A percentile compares a stretch with the other conserved stretches of the same genome.
These are phyloP conservation scores for Aquanectria penicillioides DNA, from an alignment of 2,329 filamentous ascomycete species.

Conservation along the genomic window DNA sequence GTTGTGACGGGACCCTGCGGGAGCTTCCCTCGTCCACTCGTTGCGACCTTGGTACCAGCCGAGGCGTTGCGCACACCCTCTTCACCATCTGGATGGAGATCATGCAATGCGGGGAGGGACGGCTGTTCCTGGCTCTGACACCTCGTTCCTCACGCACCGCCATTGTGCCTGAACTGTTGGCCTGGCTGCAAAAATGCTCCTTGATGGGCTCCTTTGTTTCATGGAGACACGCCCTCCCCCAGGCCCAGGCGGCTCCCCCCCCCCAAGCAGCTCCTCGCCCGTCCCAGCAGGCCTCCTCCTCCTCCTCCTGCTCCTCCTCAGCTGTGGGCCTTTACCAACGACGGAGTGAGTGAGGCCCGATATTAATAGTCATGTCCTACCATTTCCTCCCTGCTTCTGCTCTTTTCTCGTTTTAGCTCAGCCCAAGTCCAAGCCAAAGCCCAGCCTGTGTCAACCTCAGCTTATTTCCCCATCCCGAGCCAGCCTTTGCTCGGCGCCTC, in stretches of 20 bases:
- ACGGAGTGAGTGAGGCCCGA: too few species aligned
- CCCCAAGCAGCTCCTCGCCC: neutral
- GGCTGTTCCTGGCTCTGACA: conserved; percentile 3
- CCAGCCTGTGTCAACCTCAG: neutral
- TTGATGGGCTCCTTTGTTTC: conserved; percentile 9
- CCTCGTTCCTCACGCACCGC: neutral
- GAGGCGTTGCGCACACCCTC: neutral
- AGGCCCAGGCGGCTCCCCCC: neutral
- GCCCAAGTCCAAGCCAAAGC: conserved; percentile 5
- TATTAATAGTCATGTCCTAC: conserved; percentile 18
- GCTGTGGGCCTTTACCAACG: neutral
- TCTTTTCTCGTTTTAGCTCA: conserved; percentile 1
- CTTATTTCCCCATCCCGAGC: neutral
- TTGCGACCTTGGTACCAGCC: neutral
- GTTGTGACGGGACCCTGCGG: neutral
- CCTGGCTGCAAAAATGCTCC: too few species aligned
- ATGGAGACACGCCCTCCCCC: conserved; percentile 2
- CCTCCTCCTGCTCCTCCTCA: neutral
- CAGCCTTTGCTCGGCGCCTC: conserved; percentile 11
- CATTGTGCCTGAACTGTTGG: neutral
- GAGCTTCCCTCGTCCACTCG: neutral
- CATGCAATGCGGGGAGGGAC: neutral
- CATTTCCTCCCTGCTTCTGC: neutral
- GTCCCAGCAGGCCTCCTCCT: neutral
- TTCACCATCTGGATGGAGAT: neutral